Evolutionary conservation across 495 filamentous ascomycete species (phyloP), one percentile per base, ranked within the genome.

Genomic region (Gamarada debralockiae): DNA sequence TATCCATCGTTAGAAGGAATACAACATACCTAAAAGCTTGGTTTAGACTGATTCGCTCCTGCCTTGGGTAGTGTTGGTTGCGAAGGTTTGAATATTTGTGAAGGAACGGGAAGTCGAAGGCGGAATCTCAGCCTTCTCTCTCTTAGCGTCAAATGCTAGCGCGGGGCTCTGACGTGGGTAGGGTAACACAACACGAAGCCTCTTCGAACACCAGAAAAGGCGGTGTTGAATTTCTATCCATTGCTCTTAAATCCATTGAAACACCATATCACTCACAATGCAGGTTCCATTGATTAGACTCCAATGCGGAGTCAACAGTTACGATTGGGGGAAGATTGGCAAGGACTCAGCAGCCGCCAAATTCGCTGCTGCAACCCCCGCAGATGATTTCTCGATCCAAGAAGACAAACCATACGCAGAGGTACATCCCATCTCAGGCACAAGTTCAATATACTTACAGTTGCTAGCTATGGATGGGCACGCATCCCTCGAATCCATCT

Each of bases 401-500:
- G 79, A 92, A 45, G 73, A 86, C 29, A 84, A 86, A 66, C 77
- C 75, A 20, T 77, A 77, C 52, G 72, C 72, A 4, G 67, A 85
- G 72, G 57, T 53, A 50, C 93, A 84, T 23, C n/a, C 23, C 24
- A 33, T 3, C 10, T 31, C 18, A 47, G 24, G 18, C 0, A 2
- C 1, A 33, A 3, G 13, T 43, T 43, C 25, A n/a, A 47, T 18
- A 34, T 17, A 25, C 44, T 47, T 23, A 47, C 44, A 17, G 0
- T 47, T 18, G 8, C 24, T 34, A 99, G 69, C 92, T 97, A 46
- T 53, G 52, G 58, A 86, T 90, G 75, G 87, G 87, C 3, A 88
- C 88, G 34, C 89, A 92, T 54, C 87, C 87, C 0, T 79, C 78
- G 17, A 81, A 82, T 33, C 87, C 86, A 0, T 84, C 84, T 2